A percentile compares a stretch with the other conserved stretches of the same genome.
These are phyloP conservation scores for Mucor plumbeus DNA, from an alignment of 371 early-diverging fungal species.

Conservation along the genomic window DNA sequence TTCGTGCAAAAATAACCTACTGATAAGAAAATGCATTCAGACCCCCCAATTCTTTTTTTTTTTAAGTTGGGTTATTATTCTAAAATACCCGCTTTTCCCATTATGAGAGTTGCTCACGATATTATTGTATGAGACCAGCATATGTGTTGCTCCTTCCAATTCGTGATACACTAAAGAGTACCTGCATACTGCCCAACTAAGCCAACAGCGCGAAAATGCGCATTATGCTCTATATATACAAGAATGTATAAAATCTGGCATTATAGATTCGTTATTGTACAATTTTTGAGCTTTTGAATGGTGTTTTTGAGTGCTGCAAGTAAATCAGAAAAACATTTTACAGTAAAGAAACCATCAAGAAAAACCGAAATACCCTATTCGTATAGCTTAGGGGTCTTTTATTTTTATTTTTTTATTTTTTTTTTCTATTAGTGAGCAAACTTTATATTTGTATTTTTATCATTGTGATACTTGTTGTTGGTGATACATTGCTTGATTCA, in stretches of 20 bases:
- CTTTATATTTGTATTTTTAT: conserved; percentile 6
- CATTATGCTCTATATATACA: too few species aligned
- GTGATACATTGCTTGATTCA: conserved; percentile 11
- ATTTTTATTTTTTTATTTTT: too few species aligned
- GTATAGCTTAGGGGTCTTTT: conserved; percentile 6
- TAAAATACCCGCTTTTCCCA: not conserved
- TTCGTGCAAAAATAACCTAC: conserved; percentile 2
- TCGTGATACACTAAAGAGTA: conserved; percentile 7
- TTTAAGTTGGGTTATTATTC: not conserved
- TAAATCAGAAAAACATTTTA: not conserved
- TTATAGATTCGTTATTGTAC: too few species aligned
- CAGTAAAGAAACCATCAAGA: not conserved
- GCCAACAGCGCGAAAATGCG: not conserved
- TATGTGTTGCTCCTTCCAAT: not conserved
- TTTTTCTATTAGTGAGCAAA: not conserved
- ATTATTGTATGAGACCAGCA: not conserved
- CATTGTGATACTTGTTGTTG: conserved; percentile 1
- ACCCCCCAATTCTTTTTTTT: not conserved
- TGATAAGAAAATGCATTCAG: not conserved
- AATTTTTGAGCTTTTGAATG: too few species aligned
- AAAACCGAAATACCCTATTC: not conserved
- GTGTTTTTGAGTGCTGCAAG: too few species aligned
- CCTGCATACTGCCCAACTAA: conserved; percentile 1
- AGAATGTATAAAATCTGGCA: too few species aligned
- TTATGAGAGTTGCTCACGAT: conserved; percentile 2